These are phyloP conservation scores for Trametes cinnabarina DNA, from an alignment of 768 basidiomycete species.

Conservation along the genomic window DNA sequence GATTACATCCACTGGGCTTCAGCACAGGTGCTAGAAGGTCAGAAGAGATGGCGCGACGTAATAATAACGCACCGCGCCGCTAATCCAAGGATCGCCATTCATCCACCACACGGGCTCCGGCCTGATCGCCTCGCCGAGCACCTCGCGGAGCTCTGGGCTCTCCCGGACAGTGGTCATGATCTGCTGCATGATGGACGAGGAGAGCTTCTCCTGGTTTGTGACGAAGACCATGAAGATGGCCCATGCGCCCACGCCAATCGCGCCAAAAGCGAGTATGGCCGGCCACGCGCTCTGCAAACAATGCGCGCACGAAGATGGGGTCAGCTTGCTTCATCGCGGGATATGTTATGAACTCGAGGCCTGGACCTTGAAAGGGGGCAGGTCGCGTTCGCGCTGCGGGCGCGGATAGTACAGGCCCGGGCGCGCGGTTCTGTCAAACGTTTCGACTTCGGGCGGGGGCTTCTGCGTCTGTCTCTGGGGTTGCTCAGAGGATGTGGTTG, in stretches of 20 bases:
- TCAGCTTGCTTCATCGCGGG: background rate
- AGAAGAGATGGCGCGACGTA: background rate
- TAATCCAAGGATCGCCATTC: slow-evolving; percentile 72
- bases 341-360: background rate
- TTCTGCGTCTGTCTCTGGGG: background rate
- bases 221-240: slow-evolving; percentile 64
- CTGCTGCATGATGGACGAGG: slow-evolving; percentile 70
- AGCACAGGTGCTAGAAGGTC: background rate
- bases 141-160: slow-evolving; percentile 46
- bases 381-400: slow-evolving; percentile 37
- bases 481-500: slow-evolving; percentile 2
- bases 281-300: slow-evolving; percentile 51
- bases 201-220: slow-evolving; percentile 75
- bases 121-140: slow-evolving; percentile 64
- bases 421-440: slow-evolving; percentile 44
- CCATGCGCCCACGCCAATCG: slow-evolving; percentile 62
- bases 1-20: background rate
- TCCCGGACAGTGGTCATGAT: slow-evolving; percentile 60
- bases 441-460: slow-evolving; percentile 33
- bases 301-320: background rate
- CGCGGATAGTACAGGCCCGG: slow-evolving; percentile 46
- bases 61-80: slow-evolving; percentile 55
- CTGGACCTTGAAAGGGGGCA: slow-evolving; percentile 43
- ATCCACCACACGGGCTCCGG: slow-evolving; percentile 70
- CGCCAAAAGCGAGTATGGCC: slow-evolving; percentile 44